phyloP scores from a whole-genome alignment of 352 stramenopile genomes.

The Peronospora belbahrii region DNA sequence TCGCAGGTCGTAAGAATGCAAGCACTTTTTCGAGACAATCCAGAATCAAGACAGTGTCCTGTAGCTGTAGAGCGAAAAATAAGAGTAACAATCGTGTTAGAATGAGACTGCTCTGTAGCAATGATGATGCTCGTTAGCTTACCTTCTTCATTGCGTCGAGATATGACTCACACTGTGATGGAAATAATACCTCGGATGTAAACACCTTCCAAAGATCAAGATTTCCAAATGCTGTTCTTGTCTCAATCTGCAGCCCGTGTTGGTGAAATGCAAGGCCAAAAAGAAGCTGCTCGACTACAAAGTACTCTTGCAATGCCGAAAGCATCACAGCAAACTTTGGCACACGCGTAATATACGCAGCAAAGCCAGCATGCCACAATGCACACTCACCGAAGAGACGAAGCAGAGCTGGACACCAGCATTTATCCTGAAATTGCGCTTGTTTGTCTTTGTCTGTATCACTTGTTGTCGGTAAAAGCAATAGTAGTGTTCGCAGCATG shows the following conservation, averaged over 20 bases:
- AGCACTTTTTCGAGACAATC: conserved; percentile 28
- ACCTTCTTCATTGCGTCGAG: conserved; percentile 38
- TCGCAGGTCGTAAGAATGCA: conserved; percentile 3
- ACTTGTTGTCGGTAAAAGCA: conserved; percentile 26
- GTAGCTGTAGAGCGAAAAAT: conserved; percentile 15
- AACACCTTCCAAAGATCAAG: conserved; percentile 28
- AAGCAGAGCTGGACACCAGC: conserved; percentile 37
- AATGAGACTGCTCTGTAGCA: background rate
- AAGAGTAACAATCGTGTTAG: conserved; percentile 1
- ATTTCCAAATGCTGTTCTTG: background rate
- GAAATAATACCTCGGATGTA: conserved; percentile 22
- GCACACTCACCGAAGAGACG: conserved; percentile 43
- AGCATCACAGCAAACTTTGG: conserved; percentile 32
- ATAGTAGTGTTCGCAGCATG: conserved; percentile 34
- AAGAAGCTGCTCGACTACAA: conserved; percentile 33
- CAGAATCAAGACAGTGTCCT: conserved; percentile 31
- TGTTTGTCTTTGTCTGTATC: background rate
- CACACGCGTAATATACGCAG: conserved; percentile 33
- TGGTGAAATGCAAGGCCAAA: conserved; percentile 35
- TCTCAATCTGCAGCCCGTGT: conserved; percentile 17
- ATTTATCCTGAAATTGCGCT: conserved; percentile 2
- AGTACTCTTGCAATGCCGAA: conserved; percentile 10
- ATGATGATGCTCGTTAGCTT: background rate
- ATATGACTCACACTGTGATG: conserved; percentile 21
- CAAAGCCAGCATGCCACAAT: conserved; percentile 41